Evolutionary conservation across 2,329 filamentous ascomycete genomes (phyloP).

Genomic region (Ophiocordyceps camponoti-saundersi): DNA sequence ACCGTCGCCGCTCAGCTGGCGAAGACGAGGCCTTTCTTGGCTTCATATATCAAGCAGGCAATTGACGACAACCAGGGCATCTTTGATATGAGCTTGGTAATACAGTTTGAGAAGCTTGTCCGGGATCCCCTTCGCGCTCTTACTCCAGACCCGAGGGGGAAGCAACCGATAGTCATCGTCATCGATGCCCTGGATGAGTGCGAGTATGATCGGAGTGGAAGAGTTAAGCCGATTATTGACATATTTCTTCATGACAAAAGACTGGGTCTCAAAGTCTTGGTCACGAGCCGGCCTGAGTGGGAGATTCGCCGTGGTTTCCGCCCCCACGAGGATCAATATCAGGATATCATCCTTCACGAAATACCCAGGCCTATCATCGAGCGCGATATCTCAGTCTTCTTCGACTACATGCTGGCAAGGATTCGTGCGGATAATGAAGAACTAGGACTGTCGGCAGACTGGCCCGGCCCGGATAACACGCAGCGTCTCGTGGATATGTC

Average conservation of each 20-base stretch:
- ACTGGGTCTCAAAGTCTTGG: conserved; percentile 14
- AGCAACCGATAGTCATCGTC: conserved; percentile 12
- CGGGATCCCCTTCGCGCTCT: conserved; percentile 12
- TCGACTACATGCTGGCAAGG: background rate
- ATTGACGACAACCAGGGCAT: conserved; percentile 13
- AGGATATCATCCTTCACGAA: conserved; percentile 17
- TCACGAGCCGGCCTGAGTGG: conserved; percentile 25
- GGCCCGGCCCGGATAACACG: conserved; percentile 9
- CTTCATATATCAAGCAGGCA: conserved; percentile 8
- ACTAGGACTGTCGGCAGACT: conserved; percentile 9
- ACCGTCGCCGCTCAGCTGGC: conserved; percentile 20
- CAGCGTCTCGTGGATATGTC: conserved; percentile 11
- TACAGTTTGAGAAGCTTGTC: conserved; percentile 24
- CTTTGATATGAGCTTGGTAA: conserved; percentile 10
- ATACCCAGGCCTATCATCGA: conserved; percentile 12
- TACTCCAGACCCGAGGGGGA: background rate
- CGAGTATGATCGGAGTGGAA: conserved; percentile 9
- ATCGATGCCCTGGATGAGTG: conserved; percentile 17
- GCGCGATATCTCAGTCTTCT: conserved; percentile 13
- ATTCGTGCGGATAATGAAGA: too few relatives aligned
- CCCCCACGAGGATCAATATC: conserved; percentile 7
- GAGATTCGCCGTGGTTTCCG: conserved; percentile 19
- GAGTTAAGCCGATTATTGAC: conserved; percentile 15
- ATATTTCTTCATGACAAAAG: background rate
- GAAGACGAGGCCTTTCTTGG: conserved; percentile 10